phyloP scores from a whole-genome alignment of 441 rosid genomes.

The Metrosideros polymorpha region DNA sequence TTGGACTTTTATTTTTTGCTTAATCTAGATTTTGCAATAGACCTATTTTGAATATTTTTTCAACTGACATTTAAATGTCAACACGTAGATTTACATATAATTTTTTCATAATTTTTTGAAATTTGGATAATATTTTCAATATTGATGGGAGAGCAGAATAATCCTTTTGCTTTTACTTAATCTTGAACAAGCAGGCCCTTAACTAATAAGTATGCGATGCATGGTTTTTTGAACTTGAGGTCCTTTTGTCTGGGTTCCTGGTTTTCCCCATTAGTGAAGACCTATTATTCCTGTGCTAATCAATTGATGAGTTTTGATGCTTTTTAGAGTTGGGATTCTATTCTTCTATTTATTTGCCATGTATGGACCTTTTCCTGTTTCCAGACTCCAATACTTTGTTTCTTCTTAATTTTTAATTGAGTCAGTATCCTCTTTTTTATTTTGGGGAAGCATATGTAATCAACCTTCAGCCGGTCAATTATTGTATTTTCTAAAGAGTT shows the following conservation, averaged over 20 bases:
- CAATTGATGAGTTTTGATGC: neutral
- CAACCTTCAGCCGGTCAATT: neutral
- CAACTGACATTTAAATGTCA: neutral
- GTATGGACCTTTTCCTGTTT: neutral
- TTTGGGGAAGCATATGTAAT: neutral
- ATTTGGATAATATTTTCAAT: neutral
- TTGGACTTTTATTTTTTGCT: neutral
- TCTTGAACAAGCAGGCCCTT: neutral
- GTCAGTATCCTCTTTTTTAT: neutral
- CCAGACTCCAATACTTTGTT: neutral
- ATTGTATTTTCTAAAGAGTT: neutral
- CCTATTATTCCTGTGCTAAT: neutral
- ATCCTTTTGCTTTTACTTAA: neutral
- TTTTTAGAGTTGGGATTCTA: neutral
- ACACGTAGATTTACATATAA: neutral
- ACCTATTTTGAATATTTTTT: neutral
- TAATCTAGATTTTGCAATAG: neutral
- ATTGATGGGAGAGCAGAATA: neutral
- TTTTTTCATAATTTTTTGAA: neutral
- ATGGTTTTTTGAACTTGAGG: neutral
- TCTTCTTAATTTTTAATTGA: neutral
- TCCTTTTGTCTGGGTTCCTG: neutral
- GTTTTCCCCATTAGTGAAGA: neutral
- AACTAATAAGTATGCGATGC: neutral
- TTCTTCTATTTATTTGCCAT: neutral